A percentile compares a stretch with the other conserved stretches of the same genome.
phyloP scores from a whole-genome alignment of 306 rosid genomes.

The Vigna mungo region DNA sequence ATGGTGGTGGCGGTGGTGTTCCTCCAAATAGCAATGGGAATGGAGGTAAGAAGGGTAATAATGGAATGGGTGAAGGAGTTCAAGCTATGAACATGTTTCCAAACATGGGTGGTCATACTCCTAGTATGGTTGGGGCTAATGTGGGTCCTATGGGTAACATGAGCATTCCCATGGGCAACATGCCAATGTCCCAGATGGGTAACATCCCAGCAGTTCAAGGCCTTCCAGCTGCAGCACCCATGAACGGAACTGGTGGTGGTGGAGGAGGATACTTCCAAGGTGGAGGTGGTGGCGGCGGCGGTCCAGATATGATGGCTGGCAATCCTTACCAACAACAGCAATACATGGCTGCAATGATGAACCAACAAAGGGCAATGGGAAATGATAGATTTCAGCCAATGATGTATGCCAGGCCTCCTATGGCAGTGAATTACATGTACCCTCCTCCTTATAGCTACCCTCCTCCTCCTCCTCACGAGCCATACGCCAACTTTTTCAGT shows the following conservation, averaged over 20 bases:
- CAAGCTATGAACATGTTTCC: slow-evolving; percentile 45
- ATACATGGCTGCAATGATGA: slow-evolving; percentile 76
- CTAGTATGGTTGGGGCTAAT: slow-evolving; percentile 48
- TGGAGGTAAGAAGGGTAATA: slow-evolving; percentile 49
- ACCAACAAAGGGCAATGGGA: slow-evolving; percentile 68
- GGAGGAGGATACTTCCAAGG: slow-evolving; percentile 48
- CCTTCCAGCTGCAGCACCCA: slow-evolving; percentile 58
- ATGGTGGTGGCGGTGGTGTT: slow-evolving; percentile 18
- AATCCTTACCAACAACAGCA: slow-evolving; percentile 66
- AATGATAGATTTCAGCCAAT: slow-evolving; percentile 83
- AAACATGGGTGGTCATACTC: slow-evolving; percentile 45
- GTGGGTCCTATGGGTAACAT: slow-evolving; percentile 59
- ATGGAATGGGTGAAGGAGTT: slow-evolving; percentile 39
- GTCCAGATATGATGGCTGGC: slow-evolving; percentile 31
- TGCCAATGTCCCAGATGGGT: slow-evolving; percentile 43
- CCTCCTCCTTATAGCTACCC: slow-evolving; percentile 52
- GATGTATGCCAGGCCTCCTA: slow-evolving; percentile 80
- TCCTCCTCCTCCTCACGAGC: slow-evolving; percentile 56
- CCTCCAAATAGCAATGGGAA: slow-evolving; percentile 34
- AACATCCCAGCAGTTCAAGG: slow-evolving; percentile 80
- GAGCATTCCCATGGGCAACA: slow-evolving; percentile 47
- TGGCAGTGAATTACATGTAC: slow-evolving; percentile 63
- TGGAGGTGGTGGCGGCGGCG: slow-evolving; percentile 49
- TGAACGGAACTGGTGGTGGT: slow-evolving; percentile 37
- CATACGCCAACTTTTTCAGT: slow-evolving; percentile 69